Percentiles rank a stretch among this genome's conserved stretches.
Evolutionary conservation across 2,329 filamentous ascomycete species (phyloP).

Genomic region (Bipolaris cookei): DNA sequence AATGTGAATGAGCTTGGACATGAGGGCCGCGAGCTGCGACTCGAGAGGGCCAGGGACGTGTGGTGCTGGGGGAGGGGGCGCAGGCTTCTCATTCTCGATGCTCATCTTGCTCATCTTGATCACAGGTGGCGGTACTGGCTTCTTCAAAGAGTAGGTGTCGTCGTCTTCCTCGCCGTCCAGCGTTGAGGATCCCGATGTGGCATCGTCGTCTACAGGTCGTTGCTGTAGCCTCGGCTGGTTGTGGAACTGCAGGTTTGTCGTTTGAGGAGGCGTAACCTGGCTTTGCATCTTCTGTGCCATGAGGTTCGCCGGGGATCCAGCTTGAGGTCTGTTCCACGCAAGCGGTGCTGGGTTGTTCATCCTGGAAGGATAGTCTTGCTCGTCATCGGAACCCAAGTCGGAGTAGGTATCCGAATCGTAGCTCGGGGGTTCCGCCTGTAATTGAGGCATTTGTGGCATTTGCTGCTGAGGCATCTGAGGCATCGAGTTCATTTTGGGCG

Average conservation of each 20-base stretch:
- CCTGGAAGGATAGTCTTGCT: slow-evolving; percentile 20
- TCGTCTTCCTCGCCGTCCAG: slow-evolving; percentile 43
- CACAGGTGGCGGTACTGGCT: slow-evolving; percentile 30
- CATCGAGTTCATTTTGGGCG: slow-evolving; percentile 10
- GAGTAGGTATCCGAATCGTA: slow-evolving; percentile 46
- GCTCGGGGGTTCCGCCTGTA: slow-evolving; percentile 27
- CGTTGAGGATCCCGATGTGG: slow-evolving; percentile 42
- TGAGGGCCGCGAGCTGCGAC: slow-evolving; percentile 45
- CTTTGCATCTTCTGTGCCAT: slow-evolving; percentile 35
- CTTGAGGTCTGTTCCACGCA: slow-evolving; percentile 22
- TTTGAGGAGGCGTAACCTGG: slow-evolving; percentile 20
- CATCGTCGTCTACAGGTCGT: slow-evolving; percentile 39
- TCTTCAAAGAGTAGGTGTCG: slow-evolving; percentile 39
- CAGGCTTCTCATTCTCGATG: slow-evolving; percentile 21
- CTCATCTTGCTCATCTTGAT: slow-evolving; percentile 12
- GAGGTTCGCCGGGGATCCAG: slow-evolving; percentile 26
- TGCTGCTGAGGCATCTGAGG: too few relatives aligned
- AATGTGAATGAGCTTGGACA: slow-evolving; percentile 48
- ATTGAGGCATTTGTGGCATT: slow-evolving; percentile 11
- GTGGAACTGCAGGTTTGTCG: slow-evolving; percentile 22
- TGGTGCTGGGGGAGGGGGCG: slow-evolving; percentile 26
- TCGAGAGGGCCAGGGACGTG: slow-evolving; percentile 46
- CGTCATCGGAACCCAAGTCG: slow-evolving; percentile 39
- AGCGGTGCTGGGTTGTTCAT: slow-evolving; percentile 33
- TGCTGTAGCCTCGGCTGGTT: slow-evolving; percentile 15